Percentiles rank a stretch among this genome's conserved stretches.
These are phyloP conservation scores for Lathyrus tuberosus DNA, from an alignment of 306 rosid genomes.

Conservation along the genomic window DNA sequence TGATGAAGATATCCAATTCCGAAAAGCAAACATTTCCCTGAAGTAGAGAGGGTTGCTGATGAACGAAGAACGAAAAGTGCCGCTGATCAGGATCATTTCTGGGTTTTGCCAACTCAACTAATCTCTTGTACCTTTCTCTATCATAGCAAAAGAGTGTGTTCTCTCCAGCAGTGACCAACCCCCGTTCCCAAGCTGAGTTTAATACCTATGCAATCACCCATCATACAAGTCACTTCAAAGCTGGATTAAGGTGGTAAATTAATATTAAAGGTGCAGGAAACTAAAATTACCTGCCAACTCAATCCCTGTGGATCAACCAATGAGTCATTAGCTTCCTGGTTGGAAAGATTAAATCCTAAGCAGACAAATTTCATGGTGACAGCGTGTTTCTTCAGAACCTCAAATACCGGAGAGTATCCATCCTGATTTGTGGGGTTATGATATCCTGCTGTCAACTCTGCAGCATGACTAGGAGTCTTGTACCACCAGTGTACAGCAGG, in stretches of 20 bases:
- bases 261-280: slow-evolving; percentile 25
- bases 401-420: slow-evolving; percentile 89
- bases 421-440: slow-evolving; percentile 91
- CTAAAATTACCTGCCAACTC: slow-evolving; percentile 82
- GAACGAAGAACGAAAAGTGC: slow-evolving; percentile 78
- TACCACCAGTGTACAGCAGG: slow-evolving; percentile 98
- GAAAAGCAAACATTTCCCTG: slow-evolving; percentile 73
- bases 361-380: slow-evolving; percentile 83
- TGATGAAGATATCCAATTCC: slow-evolving; percentile 81
- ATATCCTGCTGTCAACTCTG: slow-evolving; percentile 95
- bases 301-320: slow-evolving; percentile 87
- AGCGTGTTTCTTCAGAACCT: slow-evolving; percentile 71
- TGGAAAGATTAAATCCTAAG: slow-evolving; percentile 66
- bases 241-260: slow-evolving; percentile 29
- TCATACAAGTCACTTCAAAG: slow-evolving; percentile 21
- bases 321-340: slow-evolving; percentile 70
- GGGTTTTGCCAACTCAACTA: slow-evolving; percentile 86
- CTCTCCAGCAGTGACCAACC: slow-evolving; percentile 80
- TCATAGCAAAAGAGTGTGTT: slow-evolving; percentile 75
- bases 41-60: slow-evolving; percentile 73
- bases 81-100: slow-evolving; percentile 86
- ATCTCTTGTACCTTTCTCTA: slow-evolving; percentile 76
- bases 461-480: slow-evolving; percentile 88
- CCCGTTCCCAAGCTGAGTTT: slow-evolving; percentile 88
- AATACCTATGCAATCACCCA: slow-evolving; percentile 54